These are phyloP conservation scores for Pleurotus salmoneostramineus DNA, from an alignment of 768 basidiomycete genomes.

Conservation along the genomic window DNA sequence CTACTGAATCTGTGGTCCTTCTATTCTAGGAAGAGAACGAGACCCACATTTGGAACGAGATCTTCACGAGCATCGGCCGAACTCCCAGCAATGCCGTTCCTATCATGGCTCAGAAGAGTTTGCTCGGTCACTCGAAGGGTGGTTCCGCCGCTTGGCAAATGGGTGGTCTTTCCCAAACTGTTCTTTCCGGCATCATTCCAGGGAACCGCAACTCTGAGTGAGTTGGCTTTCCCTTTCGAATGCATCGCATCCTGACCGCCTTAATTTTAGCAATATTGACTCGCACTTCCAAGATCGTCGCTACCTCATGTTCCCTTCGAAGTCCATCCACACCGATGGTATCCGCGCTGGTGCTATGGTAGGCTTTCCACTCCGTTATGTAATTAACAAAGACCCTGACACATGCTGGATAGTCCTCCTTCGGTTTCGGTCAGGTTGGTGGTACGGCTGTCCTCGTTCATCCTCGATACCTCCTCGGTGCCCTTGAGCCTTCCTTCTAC, in stretches of 20 bases:
- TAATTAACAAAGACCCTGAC: not conserved
- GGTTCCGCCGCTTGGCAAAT: conserved; percentile 99
- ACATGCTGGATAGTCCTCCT: conserved; percentile 68
- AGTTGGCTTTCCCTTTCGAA: conserved; percentile 21
- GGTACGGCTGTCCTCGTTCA: conserved; percentile 86
- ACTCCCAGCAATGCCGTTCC: conserved; percentile 96
- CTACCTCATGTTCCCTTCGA: conserved; percentile 96
- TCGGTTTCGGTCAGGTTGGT: conserved; percentile 98
- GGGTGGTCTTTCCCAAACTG: conserved; percentile 84
- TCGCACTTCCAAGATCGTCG: conserved; percentile 86
- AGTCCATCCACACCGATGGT: conserved; percentile 91
- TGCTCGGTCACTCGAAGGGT: conserved; percentile 97
- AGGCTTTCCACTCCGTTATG: conserved; percentile 16
- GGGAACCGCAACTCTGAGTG: conserved; percentile 97
- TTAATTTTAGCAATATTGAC: conserved; percentile 76
- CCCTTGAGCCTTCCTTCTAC: conserved; percentile 75
- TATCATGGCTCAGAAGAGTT: conserved; percentile 94
- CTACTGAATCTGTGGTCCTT: not conserved
- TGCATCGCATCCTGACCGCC: conserved; percentile 3
- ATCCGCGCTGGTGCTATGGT: conserved; percentile 87
- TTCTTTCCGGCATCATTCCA: conserved; percentile 84
- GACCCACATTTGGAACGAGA: conserved; percentile 93
- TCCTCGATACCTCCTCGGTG: conserved; percentile 87
- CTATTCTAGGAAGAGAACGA: conserved; percentile 86
- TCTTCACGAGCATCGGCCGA: conserved; percentile 85